Base-by-base conservation (phyloP, 192 early-diverging fungal species). In the Coemansia sp. region DNA sequence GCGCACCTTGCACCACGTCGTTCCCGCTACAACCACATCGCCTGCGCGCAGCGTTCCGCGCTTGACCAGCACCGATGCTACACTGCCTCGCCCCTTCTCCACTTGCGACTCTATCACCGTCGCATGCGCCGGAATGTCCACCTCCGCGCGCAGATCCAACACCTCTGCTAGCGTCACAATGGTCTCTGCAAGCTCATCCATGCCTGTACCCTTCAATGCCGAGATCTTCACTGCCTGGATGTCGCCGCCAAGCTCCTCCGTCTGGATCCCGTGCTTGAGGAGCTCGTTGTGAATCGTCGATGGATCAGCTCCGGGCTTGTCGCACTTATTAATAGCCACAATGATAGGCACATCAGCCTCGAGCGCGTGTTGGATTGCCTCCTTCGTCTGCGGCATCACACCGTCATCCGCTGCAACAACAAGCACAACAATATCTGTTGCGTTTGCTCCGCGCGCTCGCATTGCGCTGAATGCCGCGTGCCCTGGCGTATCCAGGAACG, bases 301-400 rank as follows among this genome's bases (percentile, higher is more conserved):
- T 4, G 89, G 78, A 37, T 93, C 85, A 2, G 86, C 90, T 5
- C 90, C 91, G 19, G 89, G 91, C 68, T 95, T 97, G 81, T 99
- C 97, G 74, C 95, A 97, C 77, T 99, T 99, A 87, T 97, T 99
- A 63, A 99, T 90, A 0, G 97, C 97, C 0, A 99, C 95, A 66
- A 99, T 89, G 44, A 99, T 88, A 19, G 95, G 94, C 17, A 95
- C 92, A 57, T 86, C 85, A 10, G 94, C 92, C 9, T 87, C 88
- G 41, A 90, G 85, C 7, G 95, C 92, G 77, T 96, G 95, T 70
- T 94, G 87, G 61, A 99, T 94, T 8, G 97, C 95, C 76, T 98
- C 97, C 8, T 92, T 82, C 2, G 97, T 99, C 75, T 99, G 97
- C 1, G 97, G 97, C 97, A 97, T 99, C 32, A 99, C 91, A 5